These are phyloP conservation scores for Blastobotrys attinorum DNA, from an alignment of 805 yeast species.

Conservation along the genomic window DNA sequence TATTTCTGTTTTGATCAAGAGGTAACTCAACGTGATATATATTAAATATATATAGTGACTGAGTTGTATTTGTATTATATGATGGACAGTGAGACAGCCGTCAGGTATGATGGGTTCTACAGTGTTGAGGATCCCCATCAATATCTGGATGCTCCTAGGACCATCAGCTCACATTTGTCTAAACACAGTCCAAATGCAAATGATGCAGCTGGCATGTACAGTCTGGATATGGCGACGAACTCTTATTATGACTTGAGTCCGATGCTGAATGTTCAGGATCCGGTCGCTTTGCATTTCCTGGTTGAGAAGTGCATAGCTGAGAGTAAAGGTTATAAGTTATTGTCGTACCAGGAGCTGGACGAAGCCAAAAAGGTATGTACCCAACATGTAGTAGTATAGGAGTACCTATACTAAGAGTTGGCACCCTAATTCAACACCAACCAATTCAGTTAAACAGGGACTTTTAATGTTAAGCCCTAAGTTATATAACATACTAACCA, in stretches of 20 bases:
- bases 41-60: too few species aligned
- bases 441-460: too few species aligned
- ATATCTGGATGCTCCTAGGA: constrained; percentile 18
- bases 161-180: too few species aligned
- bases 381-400: too few species aligned
- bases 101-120: constrained; percentile 14
- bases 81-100: too few species aligned
- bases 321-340: constrained; percentile 18
- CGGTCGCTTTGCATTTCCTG: constrained; percentile 20
- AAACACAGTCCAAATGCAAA: too few species aligned
- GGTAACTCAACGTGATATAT: too few species aligned
- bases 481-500: too few species aligned
- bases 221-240: constrained; percentile 8
- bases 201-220: neutral
- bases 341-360: constrained; percentile 22
- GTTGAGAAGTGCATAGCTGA: constrained; percentile 23
- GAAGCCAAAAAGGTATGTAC: constrained; percentile 16
- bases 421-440: too few species aligned
- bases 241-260: constrained; percentile 21
- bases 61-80: too few species aligned
- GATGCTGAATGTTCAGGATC: constrained; percentile 18
- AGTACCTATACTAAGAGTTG: too few species aligned
- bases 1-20: too few species aligned
- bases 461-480: neutral
- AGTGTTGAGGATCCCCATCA: constrained; percentile 15